These are phyloP conservation scores for Ophiocordyceps camponoti-rufipedis DNA, from an alignment of 2,329 filamentous ascomycete species.

Conservation along the genomic window DNA sequence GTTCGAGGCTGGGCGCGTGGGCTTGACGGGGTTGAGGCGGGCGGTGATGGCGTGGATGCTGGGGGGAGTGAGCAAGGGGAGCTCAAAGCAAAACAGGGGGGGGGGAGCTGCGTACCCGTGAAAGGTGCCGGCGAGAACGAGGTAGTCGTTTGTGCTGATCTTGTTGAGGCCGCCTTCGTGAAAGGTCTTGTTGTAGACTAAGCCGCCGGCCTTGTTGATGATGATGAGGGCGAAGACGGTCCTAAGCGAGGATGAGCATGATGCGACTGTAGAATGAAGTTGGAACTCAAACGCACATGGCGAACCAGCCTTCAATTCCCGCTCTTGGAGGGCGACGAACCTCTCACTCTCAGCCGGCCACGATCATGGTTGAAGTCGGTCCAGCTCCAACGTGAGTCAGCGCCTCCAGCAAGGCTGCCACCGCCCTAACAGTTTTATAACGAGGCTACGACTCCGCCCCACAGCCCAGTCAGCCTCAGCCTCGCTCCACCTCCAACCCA, in stretches of 20 bases:
- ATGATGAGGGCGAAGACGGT: conserved; percentile 89
- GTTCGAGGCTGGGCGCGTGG: conserved; percentile 10
- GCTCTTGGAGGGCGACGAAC: too few relatives aligned
- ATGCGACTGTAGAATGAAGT: not conserved
- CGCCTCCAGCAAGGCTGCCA: too few relatives aligned
- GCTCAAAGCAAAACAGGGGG: conserved; percentile 3
- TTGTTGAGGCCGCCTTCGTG: conserved; percentile 69
- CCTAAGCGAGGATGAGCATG: conserved; percentile 29
- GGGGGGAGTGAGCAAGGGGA: conserved; percentile 2
- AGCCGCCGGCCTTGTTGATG: conserved; percentile 94
- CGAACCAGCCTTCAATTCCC: not conserved
- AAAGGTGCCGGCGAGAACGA: conserved; percentile 92
- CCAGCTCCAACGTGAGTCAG: too few relatives aligned
- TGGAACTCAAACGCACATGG: not conserved
- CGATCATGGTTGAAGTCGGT: too few relatives aligned
- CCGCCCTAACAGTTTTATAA: too few relatives aligned
- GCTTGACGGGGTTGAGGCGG: conserved; percentile 38
- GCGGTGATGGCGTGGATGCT: conserved; percentile 54
- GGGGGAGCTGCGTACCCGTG: conserved; percentile 46
- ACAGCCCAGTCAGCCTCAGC: too few relatives aligned
- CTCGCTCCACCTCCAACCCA: not conserved
- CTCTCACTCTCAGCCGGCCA: too few relatives aligned
- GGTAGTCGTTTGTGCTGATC: conserved; percentile 86
- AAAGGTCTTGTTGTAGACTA: conserved; percentile 93
- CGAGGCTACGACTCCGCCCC: too few relatives aligned